These are phyloP conservation scores for Lentinula guzmanii DNA, from an alignment of 768 basidiomycete genomes.

Conservation along the genomic window DNA sequence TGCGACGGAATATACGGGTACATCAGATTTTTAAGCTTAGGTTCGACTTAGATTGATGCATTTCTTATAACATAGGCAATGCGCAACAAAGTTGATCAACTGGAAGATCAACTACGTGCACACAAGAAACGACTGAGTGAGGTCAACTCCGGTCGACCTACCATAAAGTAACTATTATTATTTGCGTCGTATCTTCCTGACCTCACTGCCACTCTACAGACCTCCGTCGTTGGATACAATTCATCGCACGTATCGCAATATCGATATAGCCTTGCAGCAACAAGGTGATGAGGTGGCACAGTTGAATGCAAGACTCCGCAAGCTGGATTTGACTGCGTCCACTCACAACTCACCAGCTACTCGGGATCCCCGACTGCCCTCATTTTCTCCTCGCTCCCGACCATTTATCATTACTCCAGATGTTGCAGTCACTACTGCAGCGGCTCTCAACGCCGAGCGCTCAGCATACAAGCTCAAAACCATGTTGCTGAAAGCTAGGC, in stretches of 20 bases:
- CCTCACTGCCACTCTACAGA: slow-evolving; percentile 29
- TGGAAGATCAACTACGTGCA: slow-evolving; percentile 66
- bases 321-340: slow-evolving; percentile 34
- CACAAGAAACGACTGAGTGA: slow-evolving; percentile 67
- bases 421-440: slow-evolving; percentile 70
- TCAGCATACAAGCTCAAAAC: slow-evolving; percentile 66
- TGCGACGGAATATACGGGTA: slow-evolving; percentile 71
- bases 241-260: slow-evolving; percentile 79
- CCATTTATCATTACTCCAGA: slow-evolving; percentile 49
- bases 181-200: neutral
- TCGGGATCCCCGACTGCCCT: slow-evolving; percentile 38
- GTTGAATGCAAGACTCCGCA: slow-evolving; percentile 47
- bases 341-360: slow-evolving; percentile 10
- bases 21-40: slow-evolving; percentile 15
- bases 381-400: slow-evolving; percentile 28
- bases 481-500: slow-evolving; percentile 54
- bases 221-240: slow-evolving; percentile 83
- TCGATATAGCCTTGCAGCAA: slow-evolving; percentile 65
- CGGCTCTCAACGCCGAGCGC: slow-evolving; percentile 77
- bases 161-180: slow-evolving; percentile 45
- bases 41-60: slow-evolving; percentile 5
- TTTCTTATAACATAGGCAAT: slow-evolving; percentile 39
- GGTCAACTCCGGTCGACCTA: slow-evolving; percentile 53
- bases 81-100: slow-evolving; percentile 67
- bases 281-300: slow-evolving; percentile 48